These are phyloP conservation scores for Lagerstroemia speciosa DNA, from an alignment of 345 rosid species.

Conservation along the genomic window DNA sequence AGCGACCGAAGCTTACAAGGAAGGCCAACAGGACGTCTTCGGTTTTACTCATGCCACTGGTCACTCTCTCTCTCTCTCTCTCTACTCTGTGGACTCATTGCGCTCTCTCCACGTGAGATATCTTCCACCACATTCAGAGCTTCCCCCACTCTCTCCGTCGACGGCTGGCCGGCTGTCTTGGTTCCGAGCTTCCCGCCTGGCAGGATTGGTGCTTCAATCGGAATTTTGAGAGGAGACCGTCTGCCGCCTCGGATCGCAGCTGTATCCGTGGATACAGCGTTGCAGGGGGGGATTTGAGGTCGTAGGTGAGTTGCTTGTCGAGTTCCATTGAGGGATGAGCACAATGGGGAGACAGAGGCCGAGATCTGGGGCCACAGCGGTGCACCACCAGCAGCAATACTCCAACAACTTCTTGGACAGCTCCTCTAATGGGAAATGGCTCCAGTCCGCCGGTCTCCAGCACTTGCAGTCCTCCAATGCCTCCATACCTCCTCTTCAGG, in stretches of 20 bases:
- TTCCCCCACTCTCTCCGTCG: background rate
- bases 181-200: background rate
- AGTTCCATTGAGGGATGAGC: constrained; percentile 5
- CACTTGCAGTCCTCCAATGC: constrained; percentile 54
- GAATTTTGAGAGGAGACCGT: background rate
- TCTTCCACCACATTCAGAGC: background rate
- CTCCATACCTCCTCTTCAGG: constrained; percentile 52
- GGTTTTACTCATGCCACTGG: constrained; percentile 2
- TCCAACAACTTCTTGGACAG: constrained; percentile 68
- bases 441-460: constrained; percentile 87
- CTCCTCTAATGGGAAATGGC: constrained; percentile 83
- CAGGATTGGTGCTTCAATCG: background rate
- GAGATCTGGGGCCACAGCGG: constrained; percentile 74
- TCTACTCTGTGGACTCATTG: constrained; percentile 6
- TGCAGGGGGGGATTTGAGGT: background rate
- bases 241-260: constrained; percentile 1
- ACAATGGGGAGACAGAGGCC: constrained; percentile 44
- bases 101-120: constrained; percentile 4
- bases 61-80: constrained; percentile 1
- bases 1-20: background rate
- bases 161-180: background rate
- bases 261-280: background rate
- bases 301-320: constrained; percentile 2
- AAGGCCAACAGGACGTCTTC: constrained; percentile 1
- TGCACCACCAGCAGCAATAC: constrained; percentile 79